Base-by-base conservation (phyloP, 805 yeast genomes). In the Metschnikowia kofuensis region DNA sequence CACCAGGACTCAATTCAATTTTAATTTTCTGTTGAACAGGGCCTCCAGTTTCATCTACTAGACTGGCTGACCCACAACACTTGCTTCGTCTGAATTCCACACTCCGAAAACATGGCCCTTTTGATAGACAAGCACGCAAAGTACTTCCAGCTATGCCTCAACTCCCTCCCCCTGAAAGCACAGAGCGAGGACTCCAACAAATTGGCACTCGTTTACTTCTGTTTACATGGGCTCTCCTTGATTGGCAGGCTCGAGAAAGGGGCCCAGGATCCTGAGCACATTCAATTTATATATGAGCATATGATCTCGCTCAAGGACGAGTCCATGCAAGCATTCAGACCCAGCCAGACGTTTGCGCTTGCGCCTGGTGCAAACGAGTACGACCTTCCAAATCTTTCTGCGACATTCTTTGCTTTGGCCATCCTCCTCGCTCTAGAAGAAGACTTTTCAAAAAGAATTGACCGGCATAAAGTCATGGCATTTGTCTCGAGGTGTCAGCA, bases 331-430 rank as follows among this genome's bases (percentile, higher is more conserved):
- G 67, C 87, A 0, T 87, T 87, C 62, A 64, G 89, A 46, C 80
- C 89, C 1, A 81, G 86, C 7, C 56, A 68, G 27, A 70, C 77
- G 2, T 84, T 83, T 57, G 61, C 62, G 27, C 54, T 61, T 31
- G 57, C 57, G 8, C 40, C 51, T 13, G 59, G 56, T 2, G 40
- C 14, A 6, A 47, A 52, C 41, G 41, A 37, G 35, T 83, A 80
- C 57, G 90, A 84, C 58, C 68, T 82, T 1, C 80, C 91, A 1
- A 85, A 82, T 54, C 64, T 89, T 7, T 79, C 92, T 0, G 81
- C 90, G 6, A 90, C 97, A 0, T 82, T 83, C 55, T 87, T 90
- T 67, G 91, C 89, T 1, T 64, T 90, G 32, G 76, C 80, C 34
- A 70, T 77, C 10, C 68, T 87, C 35, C 61, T 81, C 1, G 68